phyloP scores from a whole-genome alignment of 768 basidiomycete species.

The Rhizopogon sp. region DNA sequence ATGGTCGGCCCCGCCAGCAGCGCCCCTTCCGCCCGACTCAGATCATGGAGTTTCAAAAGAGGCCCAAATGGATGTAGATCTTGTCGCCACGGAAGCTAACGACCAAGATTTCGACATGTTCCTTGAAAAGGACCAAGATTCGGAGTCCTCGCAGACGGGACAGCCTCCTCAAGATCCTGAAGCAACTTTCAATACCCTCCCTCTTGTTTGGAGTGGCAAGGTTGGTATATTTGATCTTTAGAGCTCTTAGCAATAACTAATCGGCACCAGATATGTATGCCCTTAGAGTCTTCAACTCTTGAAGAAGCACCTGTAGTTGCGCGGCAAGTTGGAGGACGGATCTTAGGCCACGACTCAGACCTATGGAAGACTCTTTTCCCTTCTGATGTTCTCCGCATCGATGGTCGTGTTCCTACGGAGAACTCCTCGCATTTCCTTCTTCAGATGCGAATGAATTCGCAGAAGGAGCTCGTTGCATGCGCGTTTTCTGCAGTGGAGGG shows the following conservation, averaged over 20 bases:
- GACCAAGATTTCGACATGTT: constrained; percentile 90
- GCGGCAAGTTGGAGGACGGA: constrained; percentile 75
- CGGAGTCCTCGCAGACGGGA: constrained; percentile 17
- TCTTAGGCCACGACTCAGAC: constrained; percentile 47
- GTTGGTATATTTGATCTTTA: constrained; percentile 33
- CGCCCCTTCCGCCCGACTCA: constrained; percentile 19
- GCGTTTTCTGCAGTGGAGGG: constrained; percentile 57
- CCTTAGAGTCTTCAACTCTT: constrained; percentile 64
- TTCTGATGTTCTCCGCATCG: constrained; percentile 62
- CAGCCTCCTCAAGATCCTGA: constrained; percentile 37
- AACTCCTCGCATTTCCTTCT: constrained; percentile 76
- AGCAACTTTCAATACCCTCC: constrained; percentile 48
- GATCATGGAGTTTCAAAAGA: constrained; percentile 15
- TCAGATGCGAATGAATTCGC: constrained; percentile 68
- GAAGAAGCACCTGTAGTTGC: constrained; percentile 65
- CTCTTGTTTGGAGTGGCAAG: constrained; percentile 71
- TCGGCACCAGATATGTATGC: constrained; percentile 65
- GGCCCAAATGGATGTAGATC: constrained; percentile 38
- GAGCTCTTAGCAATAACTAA: constrained; percentile 6
- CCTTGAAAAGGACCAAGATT: constrained; percentile 53
- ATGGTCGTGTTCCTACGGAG: constrained; percentile 78
- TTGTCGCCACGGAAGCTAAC: constrained; percentile 39
- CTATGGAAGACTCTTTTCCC: constrained; percentile 81
- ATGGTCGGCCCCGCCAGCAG: constrained; percentile 53
- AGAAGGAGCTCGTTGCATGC: constrained; percentile 77